Conservation (phyloP, 352 stramenopile species). For the Phytophthora crassamura region DNA sequence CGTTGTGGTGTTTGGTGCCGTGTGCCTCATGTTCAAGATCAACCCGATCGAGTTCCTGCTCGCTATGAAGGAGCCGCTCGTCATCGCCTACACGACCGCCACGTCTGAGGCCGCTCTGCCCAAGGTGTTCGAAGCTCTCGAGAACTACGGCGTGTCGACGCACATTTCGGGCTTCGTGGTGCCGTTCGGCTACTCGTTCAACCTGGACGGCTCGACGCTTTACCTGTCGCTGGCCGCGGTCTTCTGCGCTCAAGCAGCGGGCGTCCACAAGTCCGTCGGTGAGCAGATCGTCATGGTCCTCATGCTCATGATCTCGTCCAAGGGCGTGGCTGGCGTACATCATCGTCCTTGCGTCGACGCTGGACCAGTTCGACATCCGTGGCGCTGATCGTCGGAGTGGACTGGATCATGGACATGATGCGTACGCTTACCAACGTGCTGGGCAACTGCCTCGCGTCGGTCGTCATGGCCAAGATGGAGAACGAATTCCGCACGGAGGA, state of each 20-base stretch:
- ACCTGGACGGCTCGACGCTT: constrained; percentile 60
- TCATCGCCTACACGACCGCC: constrained; percentile 69
- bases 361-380: constrained; percentile 66
- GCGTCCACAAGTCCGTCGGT: constrained; percentile 51
- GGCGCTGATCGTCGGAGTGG: constrained; percentile 56
- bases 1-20: constrained; percentile 47
- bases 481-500: constrained; percentile 62
- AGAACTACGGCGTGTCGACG: constrained; percentile 56
- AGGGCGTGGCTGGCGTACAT: constrained; percentile 61
- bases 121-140: constrained; percentile 63
- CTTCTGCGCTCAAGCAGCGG: constrained; percentile 63
- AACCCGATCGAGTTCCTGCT: constrained; percentile 50
- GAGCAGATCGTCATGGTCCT: constrained; percentile 72
- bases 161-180: constrained; percentile 67
- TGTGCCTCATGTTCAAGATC: constrained; percentile 60
- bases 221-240: constrained; percentile 57
- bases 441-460: constrained; percentile 59
- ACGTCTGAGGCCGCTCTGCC: constrained; percentile 63
- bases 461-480: constrained; percentile 73
- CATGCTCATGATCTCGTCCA: constrained; percentile 68
- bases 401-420: constrained; percentile 72
- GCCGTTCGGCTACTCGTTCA: constrained; percentile 74
- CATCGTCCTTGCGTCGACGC: constrained; percentile 54
- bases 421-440: constrained; percentile 64
- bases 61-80: constrained; percentile 56